Conservation (phyloP, 164 flowering plant species). For the Dillenia suffruticosa region DNA sequence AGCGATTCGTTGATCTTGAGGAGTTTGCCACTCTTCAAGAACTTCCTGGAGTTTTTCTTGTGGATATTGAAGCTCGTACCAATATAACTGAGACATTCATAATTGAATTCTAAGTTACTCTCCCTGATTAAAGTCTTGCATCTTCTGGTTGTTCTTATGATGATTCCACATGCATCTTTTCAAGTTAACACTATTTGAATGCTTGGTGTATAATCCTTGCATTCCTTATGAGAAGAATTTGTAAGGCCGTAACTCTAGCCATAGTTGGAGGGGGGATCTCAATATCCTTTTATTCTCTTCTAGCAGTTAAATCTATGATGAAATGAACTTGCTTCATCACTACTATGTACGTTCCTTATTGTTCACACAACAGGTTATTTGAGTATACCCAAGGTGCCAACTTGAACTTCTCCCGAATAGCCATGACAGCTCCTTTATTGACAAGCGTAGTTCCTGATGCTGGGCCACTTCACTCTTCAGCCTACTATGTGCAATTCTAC, state of each 20-base stretch:
- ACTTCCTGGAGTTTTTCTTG: too few species aligned
- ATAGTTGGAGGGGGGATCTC: not conserved
- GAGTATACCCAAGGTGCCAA: slow-evolving; percentile 83
- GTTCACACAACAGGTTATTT: slow-evolving; percentile 44
- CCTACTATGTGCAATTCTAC: slow-evolving; percentile 52
- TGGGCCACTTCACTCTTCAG: slow-evolving; percentile 72
- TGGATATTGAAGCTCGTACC: too few species aligned
- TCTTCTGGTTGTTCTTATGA: too few species aligned
- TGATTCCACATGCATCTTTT: too few species aligned
- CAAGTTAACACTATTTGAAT: too few species aligned
- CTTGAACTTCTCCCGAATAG: slow-evolving; percentile 53
- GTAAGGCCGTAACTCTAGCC: not conserved
- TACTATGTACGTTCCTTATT: not conserved
- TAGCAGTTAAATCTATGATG: not conserved
- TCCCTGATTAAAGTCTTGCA: too few species aligned
- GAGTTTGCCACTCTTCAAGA: too few species aligned
- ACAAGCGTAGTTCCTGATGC: slow-evolving; percentile 72
- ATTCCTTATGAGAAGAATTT: not conserved
- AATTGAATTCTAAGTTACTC: too few species aligned
- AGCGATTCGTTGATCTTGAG: too few species aligned
- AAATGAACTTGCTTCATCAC: too few species aligned
- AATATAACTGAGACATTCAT: too few species aligned
- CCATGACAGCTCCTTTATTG: slow-evolving; percentile 63
- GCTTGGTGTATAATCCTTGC: not conserved
- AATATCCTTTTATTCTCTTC: not conserved